These are phyloP conservation scores for Cercospora brassicicola DNA, from an alignment of 2,329 filamentous ascomycete genomes.

Conservation along the genomic window DNA sequence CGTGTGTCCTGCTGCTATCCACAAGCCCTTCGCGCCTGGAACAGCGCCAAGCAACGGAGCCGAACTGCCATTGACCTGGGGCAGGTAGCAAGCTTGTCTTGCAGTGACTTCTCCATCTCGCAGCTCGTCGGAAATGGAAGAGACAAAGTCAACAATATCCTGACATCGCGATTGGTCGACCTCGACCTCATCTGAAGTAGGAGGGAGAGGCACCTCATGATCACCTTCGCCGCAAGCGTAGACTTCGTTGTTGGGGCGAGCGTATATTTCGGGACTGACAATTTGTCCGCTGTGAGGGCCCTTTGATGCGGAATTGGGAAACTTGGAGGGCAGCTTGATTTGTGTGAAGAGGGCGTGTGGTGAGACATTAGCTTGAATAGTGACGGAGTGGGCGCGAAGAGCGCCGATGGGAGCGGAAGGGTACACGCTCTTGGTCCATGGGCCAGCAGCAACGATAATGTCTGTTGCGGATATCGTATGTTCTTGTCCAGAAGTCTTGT, in stretches of 20 bases:
- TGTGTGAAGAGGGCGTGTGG: conserved; percentile 84
- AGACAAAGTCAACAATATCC: conserved; percentile 79
- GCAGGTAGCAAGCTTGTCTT: conserved; percentile 90
- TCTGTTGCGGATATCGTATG: conserved; percentile 57
- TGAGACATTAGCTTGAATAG: conserved; percentile 63
- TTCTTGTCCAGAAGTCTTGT: conserved; percentile 50
- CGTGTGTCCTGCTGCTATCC: conserved; percentile 85
- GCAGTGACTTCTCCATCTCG: conserved; percentile 59
- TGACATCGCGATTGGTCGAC: conserved; percentile 76
- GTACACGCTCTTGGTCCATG: conserved; percentile 59
- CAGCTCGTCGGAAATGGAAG: conserved; percentile 55
- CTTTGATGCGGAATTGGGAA: conserved; percentile 45
- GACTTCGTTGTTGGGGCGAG: conserved; percentile 81
- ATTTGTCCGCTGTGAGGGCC: conserved; percentile 55
- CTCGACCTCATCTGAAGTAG: conserved; percentile 71
- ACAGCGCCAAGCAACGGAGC: conserved; percentile 78
- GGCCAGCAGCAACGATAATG: conserved; percentile 61
- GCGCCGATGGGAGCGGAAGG: conserved; percentile 59
- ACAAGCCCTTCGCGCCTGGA: conserved; percentile 65
- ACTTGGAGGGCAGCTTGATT: conserved; percentile 70
- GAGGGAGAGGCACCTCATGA: conserved; percentile 69
- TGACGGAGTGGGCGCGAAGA: conserved; percentile 64
- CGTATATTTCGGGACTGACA: conserved; percentile 90
- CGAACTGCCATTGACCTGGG: conserved; percentile 64
- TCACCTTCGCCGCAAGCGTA: conserved; percentile 96